A percentile compares a stretch with the other conserved stretches of the same genome.
Evolutionary conservation across 257 asterid genomes (phyloP).

Genomic region (Penstemon davidsonii): DNA sequence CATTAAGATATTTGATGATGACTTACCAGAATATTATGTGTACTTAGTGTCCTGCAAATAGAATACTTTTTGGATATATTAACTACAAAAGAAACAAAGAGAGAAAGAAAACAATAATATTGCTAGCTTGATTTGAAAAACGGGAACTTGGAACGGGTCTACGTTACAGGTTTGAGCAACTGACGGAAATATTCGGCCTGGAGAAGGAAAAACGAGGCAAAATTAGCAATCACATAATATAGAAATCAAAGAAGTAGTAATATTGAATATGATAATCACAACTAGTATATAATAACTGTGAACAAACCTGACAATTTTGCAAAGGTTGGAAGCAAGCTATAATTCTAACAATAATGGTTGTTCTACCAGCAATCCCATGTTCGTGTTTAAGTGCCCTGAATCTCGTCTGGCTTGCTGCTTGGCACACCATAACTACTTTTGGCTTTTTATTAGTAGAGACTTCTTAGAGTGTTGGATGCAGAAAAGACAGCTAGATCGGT

Average conservation of each 20-base stretch:
- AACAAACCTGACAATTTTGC: constrained; percentile 81
- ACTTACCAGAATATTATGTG: constrained; percentile 48
- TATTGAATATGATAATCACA: background rate
- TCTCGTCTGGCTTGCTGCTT: constrained; percentile 74
- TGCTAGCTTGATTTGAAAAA: constrained; percentile 45
- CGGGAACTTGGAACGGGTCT: constrained; percentile 43
- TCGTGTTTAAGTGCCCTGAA: constrained; percentile 78
- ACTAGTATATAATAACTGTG: background rate
- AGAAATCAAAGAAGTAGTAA: constrained; percentile 7
- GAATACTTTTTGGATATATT: constrained; percentile 32
- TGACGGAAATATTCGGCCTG: constrained; percentile 96
- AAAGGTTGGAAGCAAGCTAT: constrained; percentile 85
- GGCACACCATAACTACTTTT: constrained; percentile 93
- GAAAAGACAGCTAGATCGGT: constrained; percentile 1
- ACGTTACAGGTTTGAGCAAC: constrained; percentile 90
- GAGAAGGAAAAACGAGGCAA: constrained; percentile 22
- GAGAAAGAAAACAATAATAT: constrained; percentile 29
- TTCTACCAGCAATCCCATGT: constrained; percentile 67
- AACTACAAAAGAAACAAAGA: constrained; percentile 30
- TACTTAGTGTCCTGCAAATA: constrained; percentile 35
- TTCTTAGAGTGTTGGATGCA: constrained; percentile 29
- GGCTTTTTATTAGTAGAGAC: constrained; percentile 32
- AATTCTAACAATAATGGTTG: constrained; percentile 73
- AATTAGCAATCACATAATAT: constrained; percentile 28
- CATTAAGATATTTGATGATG: constrained; percentile 8